Base-by-base conservation (phyloP, 139 green algal genomes). In the Pycnococcus provasolii region DNA sequence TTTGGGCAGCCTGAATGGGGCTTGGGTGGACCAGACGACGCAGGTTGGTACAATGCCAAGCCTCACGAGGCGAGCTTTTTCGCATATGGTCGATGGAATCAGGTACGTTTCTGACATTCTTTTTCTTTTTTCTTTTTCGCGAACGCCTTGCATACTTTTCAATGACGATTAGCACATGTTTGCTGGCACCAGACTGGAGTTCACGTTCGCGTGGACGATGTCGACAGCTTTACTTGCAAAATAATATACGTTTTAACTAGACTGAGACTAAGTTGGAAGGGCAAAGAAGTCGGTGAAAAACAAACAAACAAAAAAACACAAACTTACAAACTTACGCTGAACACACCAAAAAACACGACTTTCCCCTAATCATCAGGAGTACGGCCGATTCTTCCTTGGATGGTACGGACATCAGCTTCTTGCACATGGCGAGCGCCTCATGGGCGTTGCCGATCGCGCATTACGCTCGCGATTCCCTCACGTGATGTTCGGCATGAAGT, bases 31-130 rank as follows among this genome's bases (percentile, higher is more conserved):
- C 91, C 91, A 3, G 89, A 96, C 68, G 90, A 96, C 67, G 81
- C 86, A 0, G 91, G 91, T 50, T 72, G 87, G 58, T 97, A 96
- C 82, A 95, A 95, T 79, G 85, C 80, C 67, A 70, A 72, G 41
- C 83, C 81, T 55, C 87, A 80, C 71, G 89, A 96, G 43, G 95
- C 91, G 1, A 86, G 84, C 13, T 97, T 97, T 73, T 96, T 96
- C 73, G 70, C 81, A 4, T 84, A 72, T 60, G 67, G 91, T 37
- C 67, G 67, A 51, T 90, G 62, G 42, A 91, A 72, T 76, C 95
- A 86, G 86, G 80, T 89, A 71, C 53, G 15, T 42, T 8, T 41
- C 9, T 64, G 58, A 64, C 37, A 41, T 41, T 11, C 15, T 53
- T 64, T 45, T 64, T 11, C 11, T 52, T 64, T 26, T 64, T 11